Evolutionary conservation across 306 rosid species (phyloP).

Genomic region (Quercus agrifolia): DNA sequence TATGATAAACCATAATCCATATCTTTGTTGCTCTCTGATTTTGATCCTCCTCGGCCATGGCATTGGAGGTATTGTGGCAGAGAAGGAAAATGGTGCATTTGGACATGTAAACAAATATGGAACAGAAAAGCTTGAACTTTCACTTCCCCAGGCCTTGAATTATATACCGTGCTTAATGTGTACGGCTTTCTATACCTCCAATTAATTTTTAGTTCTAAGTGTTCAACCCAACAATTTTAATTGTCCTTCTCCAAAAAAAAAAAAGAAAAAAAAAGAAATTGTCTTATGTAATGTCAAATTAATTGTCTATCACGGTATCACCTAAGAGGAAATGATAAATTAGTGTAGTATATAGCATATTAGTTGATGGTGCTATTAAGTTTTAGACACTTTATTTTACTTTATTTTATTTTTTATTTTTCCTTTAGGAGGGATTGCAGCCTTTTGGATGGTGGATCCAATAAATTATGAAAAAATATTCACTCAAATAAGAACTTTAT

Average conservation of each 20-base stretch:
- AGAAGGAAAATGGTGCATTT: conserved; percentile 24
- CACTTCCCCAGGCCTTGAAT: neutral
- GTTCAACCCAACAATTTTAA: neutral
- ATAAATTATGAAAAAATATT: too few relatives aligned
- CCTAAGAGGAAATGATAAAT: neutral
- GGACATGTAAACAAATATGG: conserved; percentile 14
- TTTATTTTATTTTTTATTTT: too few relatives aligned
- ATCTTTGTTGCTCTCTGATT: neutral
- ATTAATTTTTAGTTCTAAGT: neutral
- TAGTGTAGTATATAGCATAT: neutral
- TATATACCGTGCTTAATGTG: neutral
- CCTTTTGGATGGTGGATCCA: too few relatives aligned
- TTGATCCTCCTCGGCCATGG: conserved; percentile 10
- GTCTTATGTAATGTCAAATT: neutral
- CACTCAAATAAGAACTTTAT: too few relatives aligned
- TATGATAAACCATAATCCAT: neutral
- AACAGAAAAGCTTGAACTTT: neutral
- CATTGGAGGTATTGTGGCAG: conserved; percentile 18
- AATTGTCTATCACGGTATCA: neutral
- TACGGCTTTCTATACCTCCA: neutral
- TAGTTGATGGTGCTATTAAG: neutral
- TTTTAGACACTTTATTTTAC: neutral
- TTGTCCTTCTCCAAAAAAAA: neutral
- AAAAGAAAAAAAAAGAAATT: neutral
- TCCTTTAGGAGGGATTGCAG: too few relatives aligned